These are phyloP conservation scores for Paecilomyces fulvus DNA, from an alignment of 2,329 filamentous ascomycete genomes.

Conservation along the genomic window DNA sequence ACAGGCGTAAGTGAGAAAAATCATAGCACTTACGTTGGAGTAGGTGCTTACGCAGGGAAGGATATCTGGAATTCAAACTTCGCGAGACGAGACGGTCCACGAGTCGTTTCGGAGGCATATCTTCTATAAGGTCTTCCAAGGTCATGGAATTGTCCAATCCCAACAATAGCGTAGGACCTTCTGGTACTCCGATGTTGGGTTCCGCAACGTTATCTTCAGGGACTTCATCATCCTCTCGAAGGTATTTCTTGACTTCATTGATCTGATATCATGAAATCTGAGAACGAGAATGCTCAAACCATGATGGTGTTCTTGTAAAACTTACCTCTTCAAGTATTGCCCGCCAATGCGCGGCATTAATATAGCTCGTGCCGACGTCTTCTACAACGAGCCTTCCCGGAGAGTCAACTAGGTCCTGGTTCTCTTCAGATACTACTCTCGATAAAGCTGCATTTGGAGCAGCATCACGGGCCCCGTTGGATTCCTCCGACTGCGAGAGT, in stretches of 20 bases:
- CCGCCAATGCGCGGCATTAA: conserved; percentile 29
- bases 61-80: conserved; percentile 25
- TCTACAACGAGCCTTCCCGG: conserved; percentile 22
- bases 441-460: background rate
- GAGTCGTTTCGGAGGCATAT: conserved; percentile 21
- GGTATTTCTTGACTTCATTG: conserved; percentile 24
- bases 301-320: background rate
- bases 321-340: conserved; percentile 29
- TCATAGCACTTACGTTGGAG: conserved; percentile 34
- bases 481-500: background rate
- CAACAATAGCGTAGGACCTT: conserved; percentile 19
- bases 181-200: conserved; percentile 8
- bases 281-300: background rate
- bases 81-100: conserved; percentile 26
- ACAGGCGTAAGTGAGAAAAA: conserved; percentile 33
- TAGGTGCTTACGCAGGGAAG: conserved; percentile 17
- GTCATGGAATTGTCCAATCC: conserved; percentile 15
- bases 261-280: conserved; percentile 14
- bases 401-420: conserved; percentile 12
- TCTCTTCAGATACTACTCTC: background rate
- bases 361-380: conserved; percentile 24
- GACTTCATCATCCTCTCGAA: conserved; percentile 16
- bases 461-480: background rate
- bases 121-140: conserved; percentile 24
- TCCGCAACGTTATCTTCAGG: conserved; percentile 13